Evolutionary conservation across 345 rosid species (phyloP).

Genomic region (Rhizophora apiculata): DNA sequence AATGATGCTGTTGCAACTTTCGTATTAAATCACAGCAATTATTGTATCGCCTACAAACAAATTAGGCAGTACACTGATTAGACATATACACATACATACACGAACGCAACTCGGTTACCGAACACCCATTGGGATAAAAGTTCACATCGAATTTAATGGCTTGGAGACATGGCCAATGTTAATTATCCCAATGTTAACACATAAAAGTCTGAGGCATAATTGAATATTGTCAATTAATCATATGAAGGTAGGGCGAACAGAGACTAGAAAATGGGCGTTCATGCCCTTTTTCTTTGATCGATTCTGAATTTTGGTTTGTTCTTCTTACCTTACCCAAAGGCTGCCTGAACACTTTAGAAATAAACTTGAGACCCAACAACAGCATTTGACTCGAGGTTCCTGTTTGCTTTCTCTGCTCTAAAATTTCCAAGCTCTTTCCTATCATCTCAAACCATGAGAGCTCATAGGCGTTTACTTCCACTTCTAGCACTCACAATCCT

Average conservation of each 20-base stretch:
- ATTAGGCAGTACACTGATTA: neutral
- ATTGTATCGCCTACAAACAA: neutral
- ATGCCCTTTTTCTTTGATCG: neutral
- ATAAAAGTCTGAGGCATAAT: neutral
- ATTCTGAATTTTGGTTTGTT: neutral
- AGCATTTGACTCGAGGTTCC: neutral
- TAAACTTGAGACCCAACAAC: neutral
- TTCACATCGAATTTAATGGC: neutral
- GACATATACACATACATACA: neutral
- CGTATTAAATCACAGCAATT: no score
- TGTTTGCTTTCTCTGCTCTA: neutral
- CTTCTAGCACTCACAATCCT: slow-evolving; percentile 21
- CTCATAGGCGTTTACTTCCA: slow-evolving; percentile 10
- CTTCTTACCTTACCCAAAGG: neutral
- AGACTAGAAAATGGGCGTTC: slow-evolving; percentile 1
- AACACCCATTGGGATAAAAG: neutral
- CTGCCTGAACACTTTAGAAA: slow-evolving; percentile 9
- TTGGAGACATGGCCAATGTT: neutral
- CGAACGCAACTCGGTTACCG: neutral
- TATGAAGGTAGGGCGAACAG: neutral
- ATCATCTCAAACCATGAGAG: slow-evolving; percentile 22
- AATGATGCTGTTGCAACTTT: no score
- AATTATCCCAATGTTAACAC: neutral
- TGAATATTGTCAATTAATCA: neutral
- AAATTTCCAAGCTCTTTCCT: neutral